Evolutionary conservation across 1,139 yeast species (phyloP), one percentile per base, ranked within the genome.

Genomic region (Zygoascus sp.): DNA sequence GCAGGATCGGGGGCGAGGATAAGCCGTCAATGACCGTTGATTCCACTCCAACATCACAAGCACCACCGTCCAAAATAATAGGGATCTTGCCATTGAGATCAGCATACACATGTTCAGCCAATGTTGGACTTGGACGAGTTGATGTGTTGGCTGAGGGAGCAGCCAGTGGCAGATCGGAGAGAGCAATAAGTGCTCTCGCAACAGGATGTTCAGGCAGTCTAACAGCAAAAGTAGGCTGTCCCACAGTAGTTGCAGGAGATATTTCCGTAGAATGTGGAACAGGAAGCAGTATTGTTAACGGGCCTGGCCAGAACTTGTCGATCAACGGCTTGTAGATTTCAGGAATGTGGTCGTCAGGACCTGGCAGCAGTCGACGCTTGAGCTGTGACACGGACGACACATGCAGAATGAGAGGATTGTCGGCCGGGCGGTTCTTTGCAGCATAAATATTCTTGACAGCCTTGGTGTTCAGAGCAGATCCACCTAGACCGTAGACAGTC

Each of bases 91-190:
- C 92, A 1, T 83, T 62, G 44, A 92, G 67, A 61, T 92, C 98
- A 56, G 80, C 79, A 54, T 69, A 77, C 0, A 92, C 98, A 64
- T 92, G 98, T 16, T 74, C 67, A 1, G 98, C 98, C 38, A 75
- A 61, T 0, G 98, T 92, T 1, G 97, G 96, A 36, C 96, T 85
- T 1, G 98, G 98, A 47, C 88, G 72, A 0, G 98, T 92, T 1
- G 97, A 88, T 2, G 97, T 94, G 65, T 92, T 92, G 6, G 98
- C 98, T 1, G 96, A 86, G 0, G 98, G 98, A 0, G 98, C 98
- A 0, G 98, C 98, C 38, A 92, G 67, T 0, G 98, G 97, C 1
- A 84, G 76, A 55, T 88, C 95, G 45, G 95, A 79, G n/a, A 85
- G 59, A 1, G 89, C 86, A 45, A 92, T 89, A 41, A 92, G 70